Evolutionary conservation across 2,329 filamentous ascomycete species (phyloP), one percentile per base, ranked within the genome.

Genomic region (Exophiala alcalophila): DNA sequence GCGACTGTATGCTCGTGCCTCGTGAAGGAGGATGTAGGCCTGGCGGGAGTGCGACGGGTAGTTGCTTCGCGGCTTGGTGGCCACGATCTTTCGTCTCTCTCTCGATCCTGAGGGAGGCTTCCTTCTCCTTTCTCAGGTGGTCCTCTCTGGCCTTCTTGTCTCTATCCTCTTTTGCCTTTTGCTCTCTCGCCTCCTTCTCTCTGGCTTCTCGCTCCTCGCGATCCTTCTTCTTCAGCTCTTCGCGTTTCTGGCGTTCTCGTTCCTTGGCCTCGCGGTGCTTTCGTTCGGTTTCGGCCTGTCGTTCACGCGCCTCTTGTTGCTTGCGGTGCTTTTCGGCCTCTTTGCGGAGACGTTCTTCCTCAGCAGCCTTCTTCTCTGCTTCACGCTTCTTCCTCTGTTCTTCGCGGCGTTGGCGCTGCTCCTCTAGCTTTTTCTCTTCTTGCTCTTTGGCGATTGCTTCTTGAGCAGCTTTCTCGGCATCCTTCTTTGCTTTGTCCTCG

Each of bases 331-430:
- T 86, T 58, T 97, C 91, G 3, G 84, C 83, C 61, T 97, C 91
- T 63, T 89, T 95, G 42, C 82, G 79, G 44, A 83, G 71, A 37
- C 83, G 83, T 57, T 95, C 90, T 58, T 96, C 91, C 59, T 97
- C 92, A 52, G 88, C 87, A 19, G 86, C 85, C 64, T 86, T 94
- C 64, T 83, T 88, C 65, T 94, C 87, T 3, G 86, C 85, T 60
- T 98, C 92, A 58, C 84, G 87, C 69, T 94, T 94, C 70, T 82
- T 88, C 32, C 87, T 81, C 65, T 90, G 91, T 67, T 97, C 91
- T 60, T 98, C 92, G 29, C 83, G 83, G 67, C 83, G 92, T 54
- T 76, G 76, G 55, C 81, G 81, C 59, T 87, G 83, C 66, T 97
- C 89, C 59, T 94, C 87, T 14, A 78, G 72, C 57, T 83, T 86